phyloP scores from a whole-genome alignment of 75 land plant species.

The Pseudotsuga menziesii region DNA sequence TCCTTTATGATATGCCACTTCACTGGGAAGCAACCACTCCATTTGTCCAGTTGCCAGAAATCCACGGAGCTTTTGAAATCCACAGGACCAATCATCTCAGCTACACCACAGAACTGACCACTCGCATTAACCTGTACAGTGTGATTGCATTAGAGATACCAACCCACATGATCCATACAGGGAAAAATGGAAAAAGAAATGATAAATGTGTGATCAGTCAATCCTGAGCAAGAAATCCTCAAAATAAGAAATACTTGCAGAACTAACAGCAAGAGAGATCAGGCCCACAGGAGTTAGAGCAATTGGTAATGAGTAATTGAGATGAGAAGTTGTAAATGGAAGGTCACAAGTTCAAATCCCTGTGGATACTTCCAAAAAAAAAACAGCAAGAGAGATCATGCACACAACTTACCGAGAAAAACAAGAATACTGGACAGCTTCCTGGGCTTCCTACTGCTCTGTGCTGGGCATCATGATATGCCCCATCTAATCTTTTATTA shows the following conservation, averaged over 20 bases:
- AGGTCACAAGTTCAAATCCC: too few relatives aligned
- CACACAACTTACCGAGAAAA: slow-evolving; percentile 52
- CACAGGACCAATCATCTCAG: slow-evolving; percentile 88
- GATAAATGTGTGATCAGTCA: too few relatives aligned
- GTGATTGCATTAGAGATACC: too few relatives aligned
- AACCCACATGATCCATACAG: too few relatives aligned
- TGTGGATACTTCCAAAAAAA: too few relatives aligned
- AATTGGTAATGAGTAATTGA: too few relatives aligned
- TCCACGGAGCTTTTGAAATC: slow-evolving; percentile 76
- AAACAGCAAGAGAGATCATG: not conserved
- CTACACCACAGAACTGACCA: slow-evolving; percentile 90
- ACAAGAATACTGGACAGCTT: slow-evolving; percentile 56
- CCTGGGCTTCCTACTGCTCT: slow-evolving; percentile 21
- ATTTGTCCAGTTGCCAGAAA: slow-evolving; percentile 94
- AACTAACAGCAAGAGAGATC: not conserved
- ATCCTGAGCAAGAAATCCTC: too few relatives aligned
- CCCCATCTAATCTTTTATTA: slow-evolving; percentile 49
- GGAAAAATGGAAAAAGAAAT: too few relatives aligned
- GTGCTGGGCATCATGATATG: slow-evolving; percentile 46
- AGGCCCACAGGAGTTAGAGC: too few relatives aligned
- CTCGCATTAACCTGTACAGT: slow-evolving; percentile 80
- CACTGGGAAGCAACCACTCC: slow-evolving; percentile 87
- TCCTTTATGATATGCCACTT: slow-evolving; percentile 92
- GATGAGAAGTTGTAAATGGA: too few relatives aligned
- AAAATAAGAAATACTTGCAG: not conserved